Base-by-base conservation (phyloP, 192 early-diverging fungal genomes). In the Podila verticillata region DNA sequence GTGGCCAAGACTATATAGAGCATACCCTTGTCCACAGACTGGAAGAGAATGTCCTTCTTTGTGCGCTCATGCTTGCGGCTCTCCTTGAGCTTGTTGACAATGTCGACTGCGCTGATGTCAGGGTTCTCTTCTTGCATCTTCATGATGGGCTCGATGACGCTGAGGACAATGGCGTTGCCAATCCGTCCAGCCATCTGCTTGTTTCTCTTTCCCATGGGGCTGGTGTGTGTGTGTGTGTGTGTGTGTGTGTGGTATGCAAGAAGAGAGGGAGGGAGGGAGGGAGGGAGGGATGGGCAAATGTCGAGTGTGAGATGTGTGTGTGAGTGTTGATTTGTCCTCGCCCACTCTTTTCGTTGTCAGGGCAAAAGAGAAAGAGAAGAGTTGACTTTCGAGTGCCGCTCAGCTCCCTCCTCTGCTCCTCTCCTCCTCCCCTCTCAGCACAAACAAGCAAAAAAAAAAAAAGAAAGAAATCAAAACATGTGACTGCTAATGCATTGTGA, bases 61-160 rank as follows among this genome's bases (percentile, higher is more conserved):
- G 66, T 80, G 24, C 77, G 70, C 28, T 47, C 61, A 28, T 72
- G 69, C 17, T 72, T 65, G 30, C 70, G 58, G 47, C 65, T 54
- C 30, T 80, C 77, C 22, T 80, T 80, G 26, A 80, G 70, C 29
- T 60, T 34, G 51, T 62, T 72, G 35, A 70, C 70, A 9, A 80
- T 48, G 32, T 80, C 77, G 31, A 68, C 57, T 7, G 70, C 57
- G 39, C 54, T 68, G 48, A 80, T 80, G 61, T 80, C 77, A 57
- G 77, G 77, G 60, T 68, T 72, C 65, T 80, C 70, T 12, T 80
- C 77, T n/a, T 80, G 77, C 77, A 80, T 59, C 70, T 80, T 80
- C 77, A 80, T 80, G 61, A 80, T 80, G 39, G 77, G 77, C 44
- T 80, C 77, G 58, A 80, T 80, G 57, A 80, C 64, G 65, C 77